phyloP scores from a whole-genome alignment of 345 rosid species.

The Stellera chamaejasme region DNA sequence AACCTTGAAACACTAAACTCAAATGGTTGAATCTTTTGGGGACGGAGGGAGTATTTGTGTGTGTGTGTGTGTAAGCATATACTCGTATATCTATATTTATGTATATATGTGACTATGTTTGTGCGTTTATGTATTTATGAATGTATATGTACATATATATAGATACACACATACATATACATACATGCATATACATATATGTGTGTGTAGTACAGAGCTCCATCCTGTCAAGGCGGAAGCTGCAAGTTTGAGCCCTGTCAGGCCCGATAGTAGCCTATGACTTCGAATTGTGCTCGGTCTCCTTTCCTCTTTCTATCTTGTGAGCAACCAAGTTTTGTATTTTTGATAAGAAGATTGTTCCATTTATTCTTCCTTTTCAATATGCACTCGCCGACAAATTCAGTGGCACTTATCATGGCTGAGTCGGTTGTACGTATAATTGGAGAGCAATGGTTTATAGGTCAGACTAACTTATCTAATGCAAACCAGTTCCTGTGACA shows the following conservation, averaged over 20 bases:
- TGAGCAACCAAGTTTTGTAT: background rate
- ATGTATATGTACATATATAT: too few relatives aligned
- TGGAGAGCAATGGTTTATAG: constrained; percentile 71
- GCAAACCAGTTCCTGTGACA: constrained; percentile 44
- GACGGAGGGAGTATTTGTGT: too few relatives aligned
- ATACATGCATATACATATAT: too few relatives aligned
- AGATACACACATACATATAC: too few relatives aligned
- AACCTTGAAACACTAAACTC: too few relatives aligned
- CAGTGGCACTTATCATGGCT: constrained; percentile 74
- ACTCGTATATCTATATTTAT: too few relatives aligned
- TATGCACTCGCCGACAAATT: constrained; percentile 60
- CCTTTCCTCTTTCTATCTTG: background rate
- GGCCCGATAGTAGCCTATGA: too few relatives aligned
- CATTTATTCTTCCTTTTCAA: constrained; percentile 6
- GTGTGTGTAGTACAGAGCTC: too few relatives aligned
- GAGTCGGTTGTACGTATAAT: constrained; percentile 54
- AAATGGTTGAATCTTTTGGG: too few relatives aligned
- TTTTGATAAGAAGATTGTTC: constrained; percentile 13
- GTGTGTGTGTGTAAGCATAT: too few relatives aligned
- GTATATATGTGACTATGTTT: too few relatives aligned
- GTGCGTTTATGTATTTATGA: too few relatives aligned
- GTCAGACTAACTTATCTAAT: constrained; percentile 40
- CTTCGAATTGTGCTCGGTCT: background rate
- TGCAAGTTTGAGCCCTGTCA: background rate
- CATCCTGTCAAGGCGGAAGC: background rate